Conservation (phyloP, 1,284 basidiomycete genomes). For the Leccinum angustisporum region DNA sequence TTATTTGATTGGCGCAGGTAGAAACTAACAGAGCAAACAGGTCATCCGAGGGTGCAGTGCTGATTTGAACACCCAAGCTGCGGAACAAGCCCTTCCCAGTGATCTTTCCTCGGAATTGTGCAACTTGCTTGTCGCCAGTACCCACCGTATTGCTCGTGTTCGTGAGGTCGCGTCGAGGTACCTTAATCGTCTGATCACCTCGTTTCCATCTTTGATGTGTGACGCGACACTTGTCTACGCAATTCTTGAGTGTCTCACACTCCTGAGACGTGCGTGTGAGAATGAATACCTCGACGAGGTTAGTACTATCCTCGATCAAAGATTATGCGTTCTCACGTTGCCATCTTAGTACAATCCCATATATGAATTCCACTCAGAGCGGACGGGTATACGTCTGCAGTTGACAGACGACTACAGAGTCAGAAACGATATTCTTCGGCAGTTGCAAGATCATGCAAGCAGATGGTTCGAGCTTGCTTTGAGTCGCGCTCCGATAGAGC, state of each 20-base stretch:
- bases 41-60: constrained; percentile 73
- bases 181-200: constrained; percentile 84
- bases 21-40: constrained; percentile 38
- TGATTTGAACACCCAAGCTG: constrained; percentile 71
- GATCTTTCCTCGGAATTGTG: constrained; percentile 76
- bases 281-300: constrained; percentile 93
- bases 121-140: constrained; percentile 75
- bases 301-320: constrained; percentile 20
- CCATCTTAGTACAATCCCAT: constrained; percentile 77
- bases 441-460: constrained; percentile 73
- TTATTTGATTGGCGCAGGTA: background rate
- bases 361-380: constrained; percentile 81
- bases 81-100: constrained; percentile 79
- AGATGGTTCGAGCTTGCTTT: constrained; percentile 87
- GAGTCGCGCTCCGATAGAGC: constrained; percentile 85
- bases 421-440: constrained; percentile 81
- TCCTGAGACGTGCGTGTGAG: constrained; percentile 87
- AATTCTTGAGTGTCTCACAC: constrained; percentile 89
- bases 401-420: constrained; percentile 87
- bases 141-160: constrained; percentile 81
- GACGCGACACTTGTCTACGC: constrained; percentile 85
- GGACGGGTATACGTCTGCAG: constrained; percentile 73
- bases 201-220: constrained; percentile 94
- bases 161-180: constrained; percentile 83
- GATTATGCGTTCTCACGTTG: constrained; percentile 5